Conservation (phyloP, 768 basidiomycete species). For the Amanita phalloides region DNA sequence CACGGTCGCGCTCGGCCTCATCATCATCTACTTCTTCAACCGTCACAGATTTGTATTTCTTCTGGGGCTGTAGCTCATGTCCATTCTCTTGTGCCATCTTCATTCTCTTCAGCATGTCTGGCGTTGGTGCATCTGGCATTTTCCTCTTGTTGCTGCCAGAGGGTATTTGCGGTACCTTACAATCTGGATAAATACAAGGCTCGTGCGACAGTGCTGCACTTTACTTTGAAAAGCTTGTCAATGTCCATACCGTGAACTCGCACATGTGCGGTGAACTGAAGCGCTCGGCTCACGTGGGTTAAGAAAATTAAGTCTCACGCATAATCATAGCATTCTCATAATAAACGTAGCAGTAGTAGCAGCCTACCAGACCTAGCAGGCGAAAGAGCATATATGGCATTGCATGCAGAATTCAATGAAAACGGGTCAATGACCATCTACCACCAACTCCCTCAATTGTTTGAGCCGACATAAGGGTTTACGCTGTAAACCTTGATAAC, state of each 20-base stretch:
- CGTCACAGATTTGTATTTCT: constrained; percentile 30
- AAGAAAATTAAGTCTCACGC: background rate
- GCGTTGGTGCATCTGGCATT: constrained; percentile 65
- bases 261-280: background rate
- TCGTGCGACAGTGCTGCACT: background rate
- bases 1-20: constrained; percentile 26
- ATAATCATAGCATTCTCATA: constrained; percentile 4
- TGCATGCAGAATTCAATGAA: background rate
- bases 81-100: constrained; percentile 21
- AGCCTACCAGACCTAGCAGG: background rate
- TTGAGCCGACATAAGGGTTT: constrained; percentile 72
- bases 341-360: background rate
- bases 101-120: constrained; percentile 79
- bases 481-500: constrained; percentile 97
- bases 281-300: background rate
- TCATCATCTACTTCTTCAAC: constrained; percentile 60
- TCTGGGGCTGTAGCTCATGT: constrained; percentile 5
- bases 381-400: background rate
- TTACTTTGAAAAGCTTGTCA: constrained; percentile 42
- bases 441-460: constrained; percentile 15
- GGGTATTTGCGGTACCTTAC: constrained; percentile 60
- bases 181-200: background rate
- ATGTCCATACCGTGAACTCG: constrained; percentile 28
- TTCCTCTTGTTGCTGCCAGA: constrained; percentile 57
- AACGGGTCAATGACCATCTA: background rate